Conservation (phyloP, 2,329 filamentous ascomycete genomes). For the Rosellinia necatrix region DNA sequence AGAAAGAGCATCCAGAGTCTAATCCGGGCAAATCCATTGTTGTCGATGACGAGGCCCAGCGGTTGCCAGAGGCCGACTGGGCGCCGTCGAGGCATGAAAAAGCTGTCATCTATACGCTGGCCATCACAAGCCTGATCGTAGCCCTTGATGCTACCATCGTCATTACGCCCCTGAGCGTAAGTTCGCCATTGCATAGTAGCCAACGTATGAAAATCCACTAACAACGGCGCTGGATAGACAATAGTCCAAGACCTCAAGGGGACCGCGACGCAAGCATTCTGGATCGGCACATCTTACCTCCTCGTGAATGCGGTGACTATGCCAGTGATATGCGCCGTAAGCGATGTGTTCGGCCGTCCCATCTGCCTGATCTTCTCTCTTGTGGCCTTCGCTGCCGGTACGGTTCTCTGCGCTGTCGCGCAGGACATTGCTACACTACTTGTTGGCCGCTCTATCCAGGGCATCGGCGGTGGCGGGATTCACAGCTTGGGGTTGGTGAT, state of each 20-base stretch:
- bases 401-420: conserved; percentile 45
- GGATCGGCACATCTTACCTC: conserved; percentile 40
- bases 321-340: conserved; percentile 39
- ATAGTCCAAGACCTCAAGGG: conserved; percentile 31
- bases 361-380: conserved; percentile 42
- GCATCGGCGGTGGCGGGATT: conserved; percentile 48
- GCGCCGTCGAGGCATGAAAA: conserved; percentile 33
- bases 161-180: conserved; percentile 31
- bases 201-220: conserved; percentile 5
- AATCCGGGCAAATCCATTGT: background rate
- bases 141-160: conserved; percentile 35
- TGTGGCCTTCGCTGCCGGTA: conserved; percentile 49
- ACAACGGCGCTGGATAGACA: conserved; percentile 20
- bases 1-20: background rate
- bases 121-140: conserved; percentile 31
- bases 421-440: conserved; percentile 43
- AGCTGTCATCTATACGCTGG: conserved; percentile 35
- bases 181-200: background rate
- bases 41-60: conserved; percentile 21
- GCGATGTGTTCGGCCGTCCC: conserved; percentile 44
- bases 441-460: conserved; percentile 46
- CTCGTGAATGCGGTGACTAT: conserved; percentile 39
- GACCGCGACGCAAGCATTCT: conserved; percentile 35
- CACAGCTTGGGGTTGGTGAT: conserved; percentile 48
- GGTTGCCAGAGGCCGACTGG: conserved; percentile 24